Evolutionary conservation across 202 grass and related monocot genomes (phyloP), one percentile per base, ranked within the genome.

Genomic region (Eragrostis tef): DNA sequence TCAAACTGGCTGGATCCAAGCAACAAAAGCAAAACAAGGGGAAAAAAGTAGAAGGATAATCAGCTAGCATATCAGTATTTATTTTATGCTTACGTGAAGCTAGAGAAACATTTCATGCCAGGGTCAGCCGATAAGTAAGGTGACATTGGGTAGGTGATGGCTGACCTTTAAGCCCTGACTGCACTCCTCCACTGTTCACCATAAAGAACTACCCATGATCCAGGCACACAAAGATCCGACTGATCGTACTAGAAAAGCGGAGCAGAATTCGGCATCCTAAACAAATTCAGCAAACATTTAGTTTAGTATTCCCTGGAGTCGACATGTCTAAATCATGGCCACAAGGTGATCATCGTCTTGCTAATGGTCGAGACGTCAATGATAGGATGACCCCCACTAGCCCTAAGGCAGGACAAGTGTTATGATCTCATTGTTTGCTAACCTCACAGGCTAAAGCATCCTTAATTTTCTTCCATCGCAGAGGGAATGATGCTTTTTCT

Each of bases 381-480:
- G 74, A 79, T 83, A 63, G 58, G 74, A 68, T 79, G 59, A 74
- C 52, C 77, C 74, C 83, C 83, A 89, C 88, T 83, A 29, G 79
- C 4, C 58, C 65, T 51, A 45, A 20, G 60, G 44, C 67, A 53
- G 42, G 74, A 86, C 87, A 89, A 85, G 60, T 77, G 87, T 65
- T 59, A 79, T 83, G 70, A 83, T 47, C 73, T 73, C 79, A 79
- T 17, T 29, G 64, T 72, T 57, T 72, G 71, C 80, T 77, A 81
- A 77, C 82, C 60, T 42, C 50, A 62, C 20, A 71, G 14, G 17
- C 78, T 21, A 61, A 78, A 78, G 78, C 78, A 78, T 34, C 60
- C 51, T 62, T 73, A 80, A 52, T 73, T 82, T 89, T 44, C 49
- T 16, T 78, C 75, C 61, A 52, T 53, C 20, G 15, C 50, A 49